Evolutionary conservation across 805 yeast genomes (phyloP), one percentile per base, ranked within the genome.

Genomic region (Phaffomyces antillensis): DNA sequence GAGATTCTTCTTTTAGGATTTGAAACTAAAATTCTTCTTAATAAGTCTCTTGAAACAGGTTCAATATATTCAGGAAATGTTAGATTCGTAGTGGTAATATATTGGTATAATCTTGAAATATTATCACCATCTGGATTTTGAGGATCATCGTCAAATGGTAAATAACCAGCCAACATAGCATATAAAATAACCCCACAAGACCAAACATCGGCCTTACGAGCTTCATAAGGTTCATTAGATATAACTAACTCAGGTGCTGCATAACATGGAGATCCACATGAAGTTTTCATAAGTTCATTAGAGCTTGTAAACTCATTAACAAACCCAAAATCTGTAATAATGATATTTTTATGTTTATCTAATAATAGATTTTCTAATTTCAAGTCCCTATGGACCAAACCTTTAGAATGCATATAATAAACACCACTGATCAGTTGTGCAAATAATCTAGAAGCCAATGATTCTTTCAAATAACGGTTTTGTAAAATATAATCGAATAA

Each of bases 221-320:
- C 97, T 53, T 86, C 88, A 61, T 93, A 93, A 15, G 95, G 89
- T 43, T 81, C 76, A 51, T 81, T 86, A 12, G 91, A 83, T 28
- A 89, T 83, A 4, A 93, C 99, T 46, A 93, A 68, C 62, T 93
- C 99, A 0, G 99, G 99, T 2, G 99, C 99, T 0, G 99, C 99
- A 64, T 91, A 91, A 63, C 99, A 91, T 1, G 99, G 99, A 3
- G 96, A 87, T 2, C 99, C 99, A 64, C 99, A 91, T 33, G 90
- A 79, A 1, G 98, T 91, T 60, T 81, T 82, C 98, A 91, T 93
- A 38, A 87, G 68, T 61, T 88, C 96, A 52, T 74, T 75, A 18
- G 72, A 74, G 32, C 66, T 65, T 40, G 58, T 59, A 49, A 67
- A 93, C 26, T 91, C 83, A 65, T 93, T 93, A 33, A 95, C 99